Base-by-base conservation (phyloP, 192 early-diverging fungal genomes). In the Gamsiella multidivaricata region DNA sequence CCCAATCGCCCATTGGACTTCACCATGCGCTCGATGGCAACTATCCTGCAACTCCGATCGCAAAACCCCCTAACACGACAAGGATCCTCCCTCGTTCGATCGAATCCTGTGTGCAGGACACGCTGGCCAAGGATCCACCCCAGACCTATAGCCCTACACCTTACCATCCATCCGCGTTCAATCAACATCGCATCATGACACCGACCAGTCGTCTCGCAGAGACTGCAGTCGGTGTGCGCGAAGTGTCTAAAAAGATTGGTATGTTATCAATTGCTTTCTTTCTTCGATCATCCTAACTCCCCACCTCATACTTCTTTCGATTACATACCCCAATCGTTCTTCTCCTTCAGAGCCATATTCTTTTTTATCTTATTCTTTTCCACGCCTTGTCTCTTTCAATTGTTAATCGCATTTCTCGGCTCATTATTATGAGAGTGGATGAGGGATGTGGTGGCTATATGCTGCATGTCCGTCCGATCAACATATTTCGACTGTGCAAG, bases 191-290 rank as follows among this genome's bases (percentile, higher is more conserved):
- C 32, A 76, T 76, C 59, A 76, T 76, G 72, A 76, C 72, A 0
- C 72, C 72, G 5, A 76, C 72, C 9, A 76, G 43, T 50, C 74
- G 72, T 17, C 46, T 91, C 22, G 88, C 89, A 58, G 88, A 91
- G 67, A 90, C 90, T 2, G 88, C 89, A 0, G 89, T 90, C 43
- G 83, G 88, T 55, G 90, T 91, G 53, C 82, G 90, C 43, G 89
- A 91, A 61, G 85, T 91, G 22, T 89, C 90, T 12, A 89, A 89
- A 81, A 88, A 86, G 67, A 87, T 91, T 43, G 89, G 90, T n/a
- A 85, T 80, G 64, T 82, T 79, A 26, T 55, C 41, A 74, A 28
- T 43, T 8, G 9, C 36, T 36, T 15, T 56, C 31, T 49, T 58
- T 14, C 36, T 18, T 25, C 11, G 50, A 14, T 37, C n/a, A n/a